Evolutionary conservation across 2,329 filamentous ascomycete genomes (phyloP), one percentile per base, ranked within the genome.

Genomic region (Fusarium scirpi): DNA sequence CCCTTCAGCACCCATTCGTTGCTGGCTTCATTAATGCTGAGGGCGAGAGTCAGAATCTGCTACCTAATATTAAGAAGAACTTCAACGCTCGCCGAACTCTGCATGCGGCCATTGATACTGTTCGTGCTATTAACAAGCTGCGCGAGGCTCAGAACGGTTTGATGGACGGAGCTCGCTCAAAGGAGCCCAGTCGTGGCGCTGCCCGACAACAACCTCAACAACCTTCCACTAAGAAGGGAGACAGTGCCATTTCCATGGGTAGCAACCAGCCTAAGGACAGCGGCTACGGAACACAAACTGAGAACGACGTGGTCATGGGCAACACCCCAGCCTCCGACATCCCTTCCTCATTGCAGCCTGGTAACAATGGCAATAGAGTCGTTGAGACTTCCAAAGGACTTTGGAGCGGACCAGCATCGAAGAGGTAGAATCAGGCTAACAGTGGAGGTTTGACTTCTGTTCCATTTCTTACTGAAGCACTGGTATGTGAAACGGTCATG

Each of bases 31-130:
- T 84, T 40, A 78, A 81, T 34, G 78, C 80, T 45, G 84, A 84
- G 63, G 85, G 80, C 67, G 81, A 78, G 52, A 87, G 87, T 75
- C 85, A 87, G 79, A 90, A 92, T 81, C 81, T 92, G 69, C 80
- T 92, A 66, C 90, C 90, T 11, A 89, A 87, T 9, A 89, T 92
- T 78, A 90, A 91, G 85, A 91, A 91, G 86, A 92, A 92, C 82
- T 92, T 92, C 82, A 92, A 92, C 74, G 90, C 90, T 44, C 84
- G 90, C 61, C 84, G 90, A 74, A 92, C 90, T 29, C 82, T 92
- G 52, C 90, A 92, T 74, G 89, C 90, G 32, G 90, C 90, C 59
- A 92, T 92, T 77, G 90, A 92, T 77, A 92, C 90, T 3, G 89
- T 92, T 49, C 85, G 90, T 51, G 90, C 90, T 34, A 92, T 92